phyloP scores from a whole-genome alignment of 768 basidiomycete species.

The Mycena polygramma region DNA sequence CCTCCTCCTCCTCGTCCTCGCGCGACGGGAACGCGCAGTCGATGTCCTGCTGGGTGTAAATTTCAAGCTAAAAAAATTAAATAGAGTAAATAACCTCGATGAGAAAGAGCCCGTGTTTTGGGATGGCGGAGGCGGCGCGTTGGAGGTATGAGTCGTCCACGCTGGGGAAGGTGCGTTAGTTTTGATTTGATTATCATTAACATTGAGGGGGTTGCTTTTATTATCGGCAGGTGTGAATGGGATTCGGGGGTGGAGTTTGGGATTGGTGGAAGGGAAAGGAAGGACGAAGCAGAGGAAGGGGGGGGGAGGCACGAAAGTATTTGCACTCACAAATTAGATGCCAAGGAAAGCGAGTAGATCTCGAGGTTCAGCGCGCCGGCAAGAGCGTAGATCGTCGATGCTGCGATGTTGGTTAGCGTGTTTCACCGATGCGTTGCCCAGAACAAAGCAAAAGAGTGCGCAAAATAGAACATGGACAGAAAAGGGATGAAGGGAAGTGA shows the following conservation, averaged over 20 bases:
- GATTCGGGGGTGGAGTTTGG: too few species aligned
- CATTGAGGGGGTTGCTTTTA: too few species aligned
- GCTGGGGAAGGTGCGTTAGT: slow-evolving; percentile 18
- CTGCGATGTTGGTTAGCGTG: slow-evolving; percentile 24
- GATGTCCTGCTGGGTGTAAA: slow-evolving; percentile 32
- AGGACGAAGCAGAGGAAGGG: too few species aligned
- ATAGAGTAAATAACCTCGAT: slow-evolving; percentile 11
- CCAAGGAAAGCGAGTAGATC: slow-evolving; percentile 61
- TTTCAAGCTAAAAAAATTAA: too few species aligned
- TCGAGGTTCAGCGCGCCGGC: slow-evolving; percentile 66
- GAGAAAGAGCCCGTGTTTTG: slow-evolving; percentile 47
- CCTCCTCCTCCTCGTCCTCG: slow-evolving; percentile 40
- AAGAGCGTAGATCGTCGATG: slow-evolving; percentile 44
- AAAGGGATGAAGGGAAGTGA: too few species aligned
- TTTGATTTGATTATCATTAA: too few species aligned
- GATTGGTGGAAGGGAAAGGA: too few species aligned
- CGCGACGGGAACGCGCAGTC: slow-evolving; percentile 41
- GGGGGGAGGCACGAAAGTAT: too few species aligned
- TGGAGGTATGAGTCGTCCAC: slow-evolving; percentile 48
- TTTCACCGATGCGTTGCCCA: too few species aligned
- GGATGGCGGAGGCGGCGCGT: slow-evolving; percentile 42
- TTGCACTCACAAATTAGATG: slow-evolving; percentile 45
- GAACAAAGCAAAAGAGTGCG: too few species aligned
- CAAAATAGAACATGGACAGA: too few species aligned
- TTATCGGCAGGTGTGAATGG: too few species aligned